Base-by-base conservation (phyloP, 2,329 filamentous ascomycete genomes). In the Colletotrichum aenigma region DNA sequence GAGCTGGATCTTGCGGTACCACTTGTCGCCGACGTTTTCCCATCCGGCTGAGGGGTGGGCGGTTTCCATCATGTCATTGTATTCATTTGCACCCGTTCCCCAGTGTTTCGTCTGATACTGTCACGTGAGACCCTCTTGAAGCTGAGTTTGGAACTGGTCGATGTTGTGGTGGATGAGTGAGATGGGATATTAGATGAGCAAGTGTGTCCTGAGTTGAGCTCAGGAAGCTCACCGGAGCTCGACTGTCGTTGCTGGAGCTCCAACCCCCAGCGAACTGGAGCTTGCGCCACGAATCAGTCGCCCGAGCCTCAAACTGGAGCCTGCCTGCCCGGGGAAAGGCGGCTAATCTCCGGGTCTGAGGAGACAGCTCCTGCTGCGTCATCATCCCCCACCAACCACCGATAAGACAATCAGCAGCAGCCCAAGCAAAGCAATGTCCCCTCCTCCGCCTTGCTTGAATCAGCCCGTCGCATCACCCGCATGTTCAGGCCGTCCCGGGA, bases 1-100 rank as follows among this genome's bases (percentile, higher is more conserved):
- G 76, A 98, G 92, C 85, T 96, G 94, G 73, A 95, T 93, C 88
- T 98, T 98, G 84, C 96, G 95, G 88, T 98, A 99, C 89, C 97
- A 98, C 81, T 92, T 94, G 85, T 97, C 94, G 83, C 95, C 97
- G 79, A 98, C 92, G 85, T 92, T 94, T 88, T 98, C 96, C 97
- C 97, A 99, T 85, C 96, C 95, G 81, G 95, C 94, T 80, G 95
- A 95, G 81, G 96, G 90, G 85, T 91, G 89, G 81, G 89, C 86
- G 78, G 87, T 85, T 80, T 92, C 91, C 91, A 92, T 92, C 66
- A 78, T 84, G 74, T 79, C 73, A 79, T 82, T 79, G 83, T 82
- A 48, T 77, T 85, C 80, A 72, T 74, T 60, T 52, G 66, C 48
- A 21, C 28, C 9, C 24, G 4, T 70, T 18, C 24, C 24, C 38